Conservation (phyloP, 192 early-diverging fungal species). For the Entomortierella beljakovae region DNA sequence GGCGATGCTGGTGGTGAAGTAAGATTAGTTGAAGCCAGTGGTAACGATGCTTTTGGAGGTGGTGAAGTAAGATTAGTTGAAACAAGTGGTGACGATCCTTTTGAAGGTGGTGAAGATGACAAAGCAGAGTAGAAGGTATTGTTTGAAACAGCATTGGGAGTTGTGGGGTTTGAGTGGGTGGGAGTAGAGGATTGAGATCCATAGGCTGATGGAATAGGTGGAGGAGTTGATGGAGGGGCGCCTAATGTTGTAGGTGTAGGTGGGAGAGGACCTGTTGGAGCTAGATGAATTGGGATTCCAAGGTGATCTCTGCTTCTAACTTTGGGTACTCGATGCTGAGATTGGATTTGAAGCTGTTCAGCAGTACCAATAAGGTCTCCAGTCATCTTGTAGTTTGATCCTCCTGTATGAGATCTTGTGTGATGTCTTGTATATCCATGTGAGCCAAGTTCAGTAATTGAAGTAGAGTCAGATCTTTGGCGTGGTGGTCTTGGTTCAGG, state of each 20-base stretch:
- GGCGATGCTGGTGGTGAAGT: constrained; percentile 44
- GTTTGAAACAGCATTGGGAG: constrained; percentile 14
- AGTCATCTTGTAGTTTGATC: constrained; percentile 30
- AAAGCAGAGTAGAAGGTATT: constrained; percentile 25
- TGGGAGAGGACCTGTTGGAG: constrained; percentile 36
- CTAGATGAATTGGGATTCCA: constrained; percentile 29
- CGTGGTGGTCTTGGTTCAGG: constrained; percentile 34
- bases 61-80: constrained; percentile 32
- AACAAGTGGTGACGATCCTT: constrained; percentile 14
- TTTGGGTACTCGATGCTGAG: constrained; percentile 38
- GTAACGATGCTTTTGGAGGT: constrained; percentile 34
- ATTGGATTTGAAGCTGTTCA: constrained; percentile 36
- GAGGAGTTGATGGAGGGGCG: constrained; percentile 24
- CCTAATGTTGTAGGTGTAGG: constrained; percentile 33
- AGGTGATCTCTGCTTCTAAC: constrained; percentile 47
- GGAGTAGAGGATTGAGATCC: constrained; percentile 25
- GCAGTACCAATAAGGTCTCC: constrained; percentile 21
- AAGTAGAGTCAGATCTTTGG: constrained; percentile 47
- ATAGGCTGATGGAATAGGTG: constrained; percentile 18
- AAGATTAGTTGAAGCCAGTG: constrained; percentile 18
- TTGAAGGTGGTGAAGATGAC: constrained; percentile 38
- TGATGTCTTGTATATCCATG: constrained; percentile 34
- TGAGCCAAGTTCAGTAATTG: constrained; percentile 20
- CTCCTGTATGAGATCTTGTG: constrained; percentile 41
- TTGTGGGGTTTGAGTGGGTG: constrained; percentile 34